Evolutionary conservation across 345 rosid species (phyloP).

Genomic region (Arabidopsis thaliana): DNA sequence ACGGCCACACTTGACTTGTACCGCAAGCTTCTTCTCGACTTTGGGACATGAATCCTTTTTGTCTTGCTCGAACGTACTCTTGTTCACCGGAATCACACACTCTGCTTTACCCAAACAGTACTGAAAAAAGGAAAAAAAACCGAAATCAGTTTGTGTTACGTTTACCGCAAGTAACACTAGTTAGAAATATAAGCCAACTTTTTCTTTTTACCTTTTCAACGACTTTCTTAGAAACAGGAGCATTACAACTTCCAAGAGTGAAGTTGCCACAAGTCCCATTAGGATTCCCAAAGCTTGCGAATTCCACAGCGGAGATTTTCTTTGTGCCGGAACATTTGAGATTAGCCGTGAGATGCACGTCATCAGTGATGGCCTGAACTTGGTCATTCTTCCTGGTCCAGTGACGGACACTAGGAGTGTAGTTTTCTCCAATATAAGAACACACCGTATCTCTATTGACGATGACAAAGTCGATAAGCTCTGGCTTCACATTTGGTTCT

Average conservation of each 20-base stretch:
- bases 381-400: constrained; percentile 55
- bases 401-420: constrained; percentile 62
- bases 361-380: constrained; percentile 46
- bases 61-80: constrained; percentile 42
- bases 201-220: constrained; percentile 60
- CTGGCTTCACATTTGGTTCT: constrained; percentile 60
- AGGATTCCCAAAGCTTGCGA: constrained; percentile 86
- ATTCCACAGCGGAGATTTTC: constrained; percentile 64
- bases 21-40: constrained; percentile 39
- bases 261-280: constrained; percentile 70
- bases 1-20: constrained; percentile 48
- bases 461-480: constrained; percentile 52
- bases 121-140: constrained; percentile 39
- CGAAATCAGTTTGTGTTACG: background rate
- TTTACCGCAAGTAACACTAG: constrained; percentile 10
- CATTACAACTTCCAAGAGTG: constrained; percentile 58
- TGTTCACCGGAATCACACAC: constrained; percentile 64
- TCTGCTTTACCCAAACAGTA: constrained; percentile 66
- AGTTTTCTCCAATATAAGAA: constrained; percentile 58
- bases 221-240: constrained; percentile 55
- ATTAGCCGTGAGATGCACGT: constrained; percentile 53
- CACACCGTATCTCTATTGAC: constrained; percentile 81
- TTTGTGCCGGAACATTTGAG: constrained; percentile 58
- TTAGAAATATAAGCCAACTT: background rate
- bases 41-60: constrained; percentile 41